Conservation (phyloP, 2,329 filamentous ascomycete genomes). For the Neonectria neomacrospora region DNA sequence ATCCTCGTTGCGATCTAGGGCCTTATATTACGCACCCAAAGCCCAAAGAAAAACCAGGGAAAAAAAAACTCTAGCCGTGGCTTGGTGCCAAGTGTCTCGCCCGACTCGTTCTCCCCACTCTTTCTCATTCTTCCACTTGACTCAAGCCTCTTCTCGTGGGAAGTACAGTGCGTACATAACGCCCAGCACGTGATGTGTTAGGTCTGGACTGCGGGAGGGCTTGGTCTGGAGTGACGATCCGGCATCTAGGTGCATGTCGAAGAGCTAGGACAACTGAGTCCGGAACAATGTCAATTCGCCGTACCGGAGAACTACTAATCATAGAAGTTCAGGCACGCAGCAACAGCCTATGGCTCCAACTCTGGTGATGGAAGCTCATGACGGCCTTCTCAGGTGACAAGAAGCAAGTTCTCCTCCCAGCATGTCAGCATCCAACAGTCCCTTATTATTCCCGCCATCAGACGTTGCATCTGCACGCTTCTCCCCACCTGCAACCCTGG, state of each 20-base stretch:
- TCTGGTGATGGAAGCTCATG: neutral
- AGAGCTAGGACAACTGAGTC: neutral
- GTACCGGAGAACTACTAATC: neutral
- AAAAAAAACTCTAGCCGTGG: constrained; percentile 9
- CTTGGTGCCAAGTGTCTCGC: neutral
- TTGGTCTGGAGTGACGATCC: neutral
- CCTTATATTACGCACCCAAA: neutral
- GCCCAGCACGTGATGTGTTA: neutral
- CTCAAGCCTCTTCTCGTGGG: neutral
- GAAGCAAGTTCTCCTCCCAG: neutral
- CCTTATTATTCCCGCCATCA: neutral
- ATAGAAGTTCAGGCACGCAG: neutral
- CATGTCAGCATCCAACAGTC: neutral
- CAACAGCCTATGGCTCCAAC: neutral
- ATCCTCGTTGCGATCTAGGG: neutral
- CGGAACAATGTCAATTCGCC: neutral
- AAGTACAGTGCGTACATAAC: neutral
- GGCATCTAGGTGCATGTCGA: neutral
- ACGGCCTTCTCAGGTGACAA: neutral
- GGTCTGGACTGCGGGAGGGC: neutral
- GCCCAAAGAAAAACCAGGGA: neutral
- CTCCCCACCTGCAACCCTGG: neutral
- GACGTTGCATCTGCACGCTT: constrained; percentile 3
- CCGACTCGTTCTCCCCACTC: constrained; percentile 17
- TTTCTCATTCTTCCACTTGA: constrained; percentile 19